Evolutionary conservation across 176 grass and related monocot species (phyloP), one percentile per base, ranked within the genome.

Genomic region (Rhynchospora pubera): DNA sequence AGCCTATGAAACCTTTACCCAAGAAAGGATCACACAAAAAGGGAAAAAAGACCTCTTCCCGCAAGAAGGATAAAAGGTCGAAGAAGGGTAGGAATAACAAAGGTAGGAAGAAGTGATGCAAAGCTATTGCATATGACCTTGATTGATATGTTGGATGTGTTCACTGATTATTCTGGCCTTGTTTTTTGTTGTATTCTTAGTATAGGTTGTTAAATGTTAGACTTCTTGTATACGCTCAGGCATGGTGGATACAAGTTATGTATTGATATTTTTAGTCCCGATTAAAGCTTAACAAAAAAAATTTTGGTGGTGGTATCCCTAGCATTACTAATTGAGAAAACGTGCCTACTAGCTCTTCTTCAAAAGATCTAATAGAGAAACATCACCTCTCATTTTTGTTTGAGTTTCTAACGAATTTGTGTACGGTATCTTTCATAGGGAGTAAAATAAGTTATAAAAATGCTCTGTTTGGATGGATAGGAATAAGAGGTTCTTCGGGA

Each of bases 61-160:
- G 74, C 51, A 90, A 89, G 48, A 98, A 83, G 79, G 44, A 65
- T 14, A 88, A 79, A 34, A 45, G 22, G 28, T 65, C 30, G 48
- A 91, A 89, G 68, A 85, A 79, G 57, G 90, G 77, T 51, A 75
- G 44, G 78, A 93, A 93, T 82, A 79, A 61, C 59, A 91, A 83
- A 83, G 87, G 89, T 30, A 89, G 65, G 89, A 91, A 87, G 34
- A 87, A 84, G 78, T 83, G 15, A 24, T 82, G 57, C 45, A 34
- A 67, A 60, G 18, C 18, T 14, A 39, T 59, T 67, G 32, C 32
- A 9, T 43, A 39, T 1, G 32, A 44, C 12, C 16, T 22, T 9
- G n/a, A 23, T 15, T 21, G 22, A 11, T 65, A 34, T 30, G 32
- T 15, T 58, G 15, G 5, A 18, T 18, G n/a, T 65, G 62, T 34